Conservation (phyloP, 306 rosid genomes). For the Ormosia emarginata region DNA sequence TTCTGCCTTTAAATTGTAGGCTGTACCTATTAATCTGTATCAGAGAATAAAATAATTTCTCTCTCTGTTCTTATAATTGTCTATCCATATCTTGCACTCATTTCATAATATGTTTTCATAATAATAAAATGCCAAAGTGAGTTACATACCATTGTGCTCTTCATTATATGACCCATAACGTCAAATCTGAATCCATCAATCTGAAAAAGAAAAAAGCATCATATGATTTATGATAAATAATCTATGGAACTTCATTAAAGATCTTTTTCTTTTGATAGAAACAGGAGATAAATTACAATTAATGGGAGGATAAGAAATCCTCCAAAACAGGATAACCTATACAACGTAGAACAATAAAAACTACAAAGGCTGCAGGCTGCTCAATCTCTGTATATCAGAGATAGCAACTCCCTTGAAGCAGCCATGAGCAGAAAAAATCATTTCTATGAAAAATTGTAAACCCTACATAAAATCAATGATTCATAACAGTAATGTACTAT, state of each 20-base stretch:
- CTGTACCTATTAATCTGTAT: too few species aligned
- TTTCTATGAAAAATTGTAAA: background rate
- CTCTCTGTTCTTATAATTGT: too few species aligned
- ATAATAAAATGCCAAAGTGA: conserved; percentile 24
- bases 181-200: conserved; percentile 98
- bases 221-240: background rate
- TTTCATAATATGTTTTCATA: background rate
- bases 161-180: conserved; percentile 97
- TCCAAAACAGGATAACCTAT: conserved; percentile 5
- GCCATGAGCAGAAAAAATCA: background rate
- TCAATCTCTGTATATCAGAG: conserved; percentile 8
- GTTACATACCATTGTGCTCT: conserved; percentile 79
- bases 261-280: background rate
- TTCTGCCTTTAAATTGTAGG: too few species aligned
- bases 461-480: background rate
- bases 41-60: too few species aligned
- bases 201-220: conserved; percentile 41
- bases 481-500: background rate
- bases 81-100: background rate
- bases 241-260: background rate
- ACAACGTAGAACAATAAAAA: background rate
- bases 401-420: background rate
- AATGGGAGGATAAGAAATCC: background rate
- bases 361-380: background rate
- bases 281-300: background rate